These are phyloP conservation scores for Platanthera zijinensis DNA, from an alignment of 106 monocot genomes.

Conservation along the genomic window DNA sequence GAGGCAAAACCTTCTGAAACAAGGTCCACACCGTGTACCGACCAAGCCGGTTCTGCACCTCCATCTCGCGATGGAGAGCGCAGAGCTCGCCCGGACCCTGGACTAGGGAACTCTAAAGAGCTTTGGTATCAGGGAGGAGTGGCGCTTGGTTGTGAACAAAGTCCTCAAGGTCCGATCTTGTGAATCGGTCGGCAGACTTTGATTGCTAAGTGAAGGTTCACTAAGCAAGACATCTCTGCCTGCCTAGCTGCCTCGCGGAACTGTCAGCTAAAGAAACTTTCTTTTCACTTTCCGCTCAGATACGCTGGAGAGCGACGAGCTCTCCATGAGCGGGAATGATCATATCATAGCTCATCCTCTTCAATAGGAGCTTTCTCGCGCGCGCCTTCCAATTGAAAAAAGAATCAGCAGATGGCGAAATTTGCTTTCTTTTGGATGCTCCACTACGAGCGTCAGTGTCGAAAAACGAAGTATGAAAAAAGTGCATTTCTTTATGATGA, in stretches of 20 bases:
- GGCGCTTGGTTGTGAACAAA: conserved; percentile 2
- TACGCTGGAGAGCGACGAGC: no score
- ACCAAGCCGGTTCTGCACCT: background rate
- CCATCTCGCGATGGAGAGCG: conserved; percentile 1
- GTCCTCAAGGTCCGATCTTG: conserved; percentile 3
- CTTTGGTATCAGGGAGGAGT: background rate
- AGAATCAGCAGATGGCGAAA: background rate
- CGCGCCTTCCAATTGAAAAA: conserved; percentile 8
- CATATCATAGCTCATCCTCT: no score
- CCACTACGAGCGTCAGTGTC: conserved; percentile 11
- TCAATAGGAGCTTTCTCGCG: conserved; percentile 7
- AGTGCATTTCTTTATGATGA: conserved; percentile 3
- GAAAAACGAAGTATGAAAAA: conserved; percentile 6
- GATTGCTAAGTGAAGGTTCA: conserved; percentile 4
- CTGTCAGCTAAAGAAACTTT: no score
- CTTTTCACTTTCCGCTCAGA: no score
- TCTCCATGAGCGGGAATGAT: no score
- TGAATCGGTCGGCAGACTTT: conserved; percentile 1
- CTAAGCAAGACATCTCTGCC: conserved; percentile 2
- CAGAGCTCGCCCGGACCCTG: conserved; percentile 1
- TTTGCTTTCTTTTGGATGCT: conserved; percentile 3
- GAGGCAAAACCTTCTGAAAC: background rate
- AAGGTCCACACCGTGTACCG: conserved; percentile 4
- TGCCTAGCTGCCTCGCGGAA: no score
- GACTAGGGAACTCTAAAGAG: conserved; percentile 2